Base-by-base conservation (phyloP, 1,284 basidiomycete species). In the Malassezia sympodialis region DNA sequence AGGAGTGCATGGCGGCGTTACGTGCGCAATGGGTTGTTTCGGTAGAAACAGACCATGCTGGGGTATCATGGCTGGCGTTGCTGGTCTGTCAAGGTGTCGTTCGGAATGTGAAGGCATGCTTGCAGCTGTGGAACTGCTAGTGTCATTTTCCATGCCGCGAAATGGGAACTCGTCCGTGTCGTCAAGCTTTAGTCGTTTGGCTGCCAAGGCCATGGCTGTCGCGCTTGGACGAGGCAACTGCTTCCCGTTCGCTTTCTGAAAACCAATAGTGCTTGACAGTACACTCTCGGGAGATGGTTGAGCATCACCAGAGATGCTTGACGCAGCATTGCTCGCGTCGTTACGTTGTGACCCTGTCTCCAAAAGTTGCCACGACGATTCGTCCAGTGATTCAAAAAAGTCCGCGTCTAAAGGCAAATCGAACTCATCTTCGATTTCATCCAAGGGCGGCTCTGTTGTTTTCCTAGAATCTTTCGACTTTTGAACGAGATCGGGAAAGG, bases 301-400 rank as follows among this genome's bases (percentile, higher is more conserved):
- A n/a, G 15, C n/a, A 34, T 34, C 14, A 15, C n/a, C n/a, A 8
- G 32, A n/a, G 14, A 34, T 34, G 44, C n/a, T 4, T 19, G 26
- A 6, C 1, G 46, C 26, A 11, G 35, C 6, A 12, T 31, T 23
- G 19, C 4, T 15, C 3, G 46, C 27, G 8, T 23, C 21, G n/a
- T 15, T 34, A 5, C 12, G 10, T 8, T 49, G 17, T 23, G 48
- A 21, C n/a, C 17, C 37, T 10, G 32, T 27, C 17, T 57, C 55
- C 10, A 57, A 40, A 7, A 47, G 5, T 10, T 52, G 44, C 55
- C 55, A 57, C 3, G 55, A 26, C 15, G 49, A 28, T 40, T 57
- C 55, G 37, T 57, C 55, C 24, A 57, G 34, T 10, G 55, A 52
- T 8, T 44, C 55, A 17, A 57, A 52, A 40, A 57, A 57, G 21